Percentiles rank a stretch among this genome's conserved stretches.
Conservation (phyloP, 805 yeast genomes). For the Cyberlindnera amylophila region DNA sequence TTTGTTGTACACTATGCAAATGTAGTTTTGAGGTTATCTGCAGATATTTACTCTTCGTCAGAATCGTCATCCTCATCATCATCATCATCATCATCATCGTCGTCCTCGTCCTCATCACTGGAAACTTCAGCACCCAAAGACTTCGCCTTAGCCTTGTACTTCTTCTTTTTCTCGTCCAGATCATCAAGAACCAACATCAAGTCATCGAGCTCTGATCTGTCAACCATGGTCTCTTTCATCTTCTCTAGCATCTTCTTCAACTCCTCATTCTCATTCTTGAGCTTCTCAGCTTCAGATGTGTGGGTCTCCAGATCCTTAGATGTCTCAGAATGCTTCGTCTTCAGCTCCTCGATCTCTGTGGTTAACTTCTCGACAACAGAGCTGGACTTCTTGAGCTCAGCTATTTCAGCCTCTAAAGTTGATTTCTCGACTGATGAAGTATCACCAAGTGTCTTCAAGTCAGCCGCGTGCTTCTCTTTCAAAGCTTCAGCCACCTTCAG, state of each 20-base stretch:
- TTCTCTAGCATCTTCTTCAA: slow-evolving; percentile 15
- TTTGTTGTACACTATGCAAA: neutral
- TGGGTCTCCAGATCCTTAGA: neutral
- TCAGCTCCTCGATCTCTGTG: neutral
- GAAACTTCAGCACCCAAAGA: slow-evolving; percentile 57
- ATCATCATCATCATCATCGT: slow-evolving; percentile 55
- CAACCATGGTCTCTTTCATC: slow-evolving; percentile 30
- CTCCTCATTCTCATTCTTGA: slow-evolving; percentile 18
- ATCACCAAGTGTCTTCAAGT: neutral
- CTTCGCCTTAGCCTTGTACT: slow-evolving; percentile 50
- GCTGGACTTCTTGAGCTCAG: neutral
- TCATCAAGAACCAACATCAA: slow-evolving; percentile 73
- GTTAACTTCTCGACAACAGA: neutral
- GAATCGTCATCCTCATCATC: slow-evolving; percentile 24
- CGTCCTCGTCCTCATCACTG: slow-evolving; percentile 68
- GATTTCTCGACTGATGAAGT: neutral
- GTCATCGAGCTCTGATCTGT: slow-evolving; percentile 63
- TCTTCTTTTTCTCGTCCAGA: slow-evolving; percentile 61
- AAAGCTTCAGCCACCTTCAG: neutral
- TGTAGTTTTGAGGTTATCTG: neutral
- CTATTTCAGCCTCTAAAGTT: neutral
- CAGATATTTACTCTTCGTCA: neutral
- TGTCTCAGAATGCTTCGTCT: neutral
- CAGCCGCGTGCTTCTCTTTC: neutral
- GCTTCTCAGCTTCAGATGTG: neutral